These are phyloP conservation scores for Kazachstania sp. DNA, from an alignment of 1,139 yeast genomes.

Conservation along the genomic window DNA sequence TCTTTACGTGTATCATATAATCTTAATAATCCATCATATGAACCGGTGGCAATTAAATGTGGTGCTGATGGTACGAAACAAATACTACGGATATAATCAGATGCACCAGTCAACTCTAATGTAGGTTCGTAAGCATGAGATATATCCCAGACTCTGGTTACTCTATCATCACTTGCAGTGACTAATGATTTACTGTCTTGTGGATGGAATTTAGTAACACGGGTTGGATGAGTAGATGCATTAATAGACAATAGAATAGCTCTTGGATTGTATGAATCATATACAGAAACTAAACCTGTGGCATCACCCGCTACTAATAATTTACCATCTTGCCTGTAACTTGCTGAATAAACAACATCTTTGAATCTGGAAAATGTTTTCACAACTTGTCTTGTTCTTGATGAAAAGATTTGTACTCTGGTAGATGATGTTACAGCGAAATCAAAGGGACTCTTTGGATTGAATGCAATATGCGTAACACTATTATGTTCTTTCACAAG, in stretches of 20 bases:
- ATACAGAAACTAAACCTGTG: slow-evolving; percentile 74
- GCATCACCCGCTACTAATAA: slow-evolving; percentile 92
- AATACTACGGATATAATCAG: slow-evolving; percentile 82
- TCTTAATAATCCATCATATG: slow-evolving; percentile 82
- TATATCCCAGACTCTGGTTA: slow-evolving; percentile 81
- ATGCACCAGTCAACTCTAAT: slow-evolving; percentile 63
- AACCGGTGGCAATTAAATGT: slow-evolving; percentile 80
- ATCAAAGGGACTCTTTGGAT: slow-evolving; percentile 80
- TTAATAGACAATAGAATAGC: slow-evolving; percentile 68
- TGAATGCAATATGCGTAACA: slow-evolving; percentile 78
- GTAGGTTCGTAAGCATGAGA: slow-evolving; percentile 63
- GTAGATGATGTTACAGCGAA: slow-evolving; percentile 92
- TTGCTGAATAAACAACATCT: slow-evolving; percentile 64
- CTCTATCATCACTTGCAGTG: slow-evolving; percentile 87
- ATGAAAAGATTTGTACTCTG: slow-evolving; percentile 82
- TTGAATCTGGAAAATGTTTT: slow-evolving; percentile 87
- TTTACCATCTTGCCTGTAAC: slow-evolving; percentile 55
- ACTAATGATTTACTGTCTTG: slow-evolving; percentile 55
- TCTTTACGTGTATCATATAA: slow-evolving; percentile 77
- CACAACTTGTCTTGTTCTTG: slow-evolving; percentile 83
- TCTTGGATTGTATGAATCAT: slow-evolving; percentile 71
- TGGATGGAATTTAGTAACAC: slow-evolving; percentile 81
- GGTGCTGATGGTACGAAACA: slow-evolving; percentile 54
- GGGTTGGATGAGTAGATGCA: slow-evolving; percentile 83
- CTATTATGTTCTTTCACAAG: slow-evolving; percentile 91